phyloP scores from a whole-genome alignment of 768 basidiomycete species.

The Lactarius deliciosus region DNA sequence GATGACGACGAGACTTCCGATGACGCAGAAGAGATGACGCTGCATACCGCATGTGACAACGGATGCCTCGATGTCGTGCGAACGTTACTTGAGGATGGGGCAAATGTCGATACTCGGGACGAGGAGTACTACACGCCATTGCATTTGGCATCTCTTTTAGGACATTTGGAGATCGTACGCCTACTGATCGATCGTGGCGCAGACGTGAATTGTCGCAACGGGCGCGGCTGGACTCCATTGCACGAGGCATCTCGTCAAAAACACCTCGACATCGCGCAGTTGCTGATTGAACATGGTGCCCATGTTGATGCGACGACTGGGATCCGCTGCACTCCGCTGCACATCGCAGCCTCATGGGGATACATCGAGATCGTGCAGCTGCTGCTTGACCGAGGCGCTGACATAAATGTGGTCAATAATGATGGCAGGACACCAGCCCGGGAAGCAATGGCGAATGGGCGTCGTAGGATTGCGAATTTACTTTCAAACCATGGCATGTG shows the following conservation, averaged over 20 bases:
- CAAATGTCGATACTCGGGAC: neutral
- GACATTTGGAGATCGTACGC: neutral
- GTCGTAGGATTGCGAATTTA: neutral
- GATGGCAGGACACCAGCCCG: neutral
- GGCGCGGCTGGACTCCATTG: neutral
- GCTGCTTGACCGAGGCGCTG: neutral
- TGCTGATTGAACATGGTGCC: neutral
- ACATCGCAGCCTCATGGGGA: neutral
- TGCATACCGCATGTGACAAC: neutral
- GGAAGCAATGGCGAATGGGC: neutral
- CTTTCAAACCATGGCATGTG: neutral
- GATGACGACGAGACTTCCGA: neutral
- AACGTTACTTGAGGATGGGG: neutral
- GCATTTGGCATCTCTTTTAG: rapidly evolving
- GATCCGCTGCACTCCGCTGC: neutral
- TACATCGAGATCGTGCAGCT: neutral
- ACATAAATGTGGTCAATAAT: neutral
- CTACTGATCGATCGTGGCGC: neutral
- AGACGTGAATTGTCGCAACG: neutral
- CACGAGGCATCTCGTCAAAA: neutral
- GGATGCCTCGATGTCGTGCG: neutral
- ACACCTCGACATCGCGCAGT: neutral
- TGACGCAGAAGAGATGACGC: neutral
- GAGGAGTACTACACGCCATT: neutral
- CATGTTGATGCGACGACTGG: neutral